These are phyloP conservation scores for Diplosphaera chodatii DNA, from an alignment of 139 green algal species.

Conservation along the genomic window DNA sequence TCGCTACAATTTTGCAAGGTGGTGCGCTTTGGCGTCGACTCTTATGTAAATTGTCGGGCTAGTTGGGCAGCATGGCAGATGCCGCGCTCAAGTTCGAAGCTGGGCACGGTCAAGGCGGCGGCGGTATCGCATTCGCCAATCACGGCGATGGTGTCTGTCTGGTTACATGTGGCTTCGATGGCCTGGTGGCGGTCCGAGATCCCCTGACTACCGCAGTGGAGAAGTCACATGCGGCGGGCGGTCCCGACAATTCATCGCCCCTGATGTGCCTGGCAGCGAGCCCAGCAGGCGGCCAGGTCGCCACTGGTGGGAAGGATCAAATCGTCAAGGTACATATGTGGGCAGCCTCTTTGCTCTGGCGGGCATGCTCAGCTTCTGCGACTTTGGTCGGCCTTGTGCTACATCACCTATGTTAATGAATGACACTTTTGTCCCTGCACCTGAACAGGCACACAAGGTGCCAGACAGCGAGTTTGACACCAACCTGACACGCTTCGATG, in stretches of 20 bases:
- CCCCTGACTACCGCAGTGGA: background rate
- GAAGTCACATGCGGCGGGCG: background rate
- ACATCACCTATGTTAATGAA: too few relatives aligned
- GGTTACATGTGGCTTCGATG: background rate
- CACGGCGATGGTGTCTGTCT: background rate
- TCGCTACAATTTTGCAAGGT: too few relatives aligned
- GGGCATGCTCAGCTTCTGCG: background rate
- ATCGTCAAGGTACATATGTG: conserved; percentile 37
- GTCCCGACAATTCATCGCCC: background rate
- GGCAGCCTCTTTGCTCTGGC: too few relatives aligned
- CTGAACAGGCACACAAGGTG: conserved; percentile 42
- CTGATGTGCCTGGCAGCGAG: conserved; percentile 20
- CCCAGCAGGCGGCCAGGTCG: conserved; percentile 25
- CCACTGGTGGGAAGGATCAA: conserved; percentile 37
- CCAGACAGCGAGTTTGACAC: conserved; percentile 34
- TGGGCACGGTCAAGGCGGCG: background rate
- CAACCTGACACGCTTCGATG: conserved; percentile 60
- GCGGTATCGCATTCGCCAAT: background rate
- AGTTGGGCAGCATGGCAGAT: too few relatives aligned
- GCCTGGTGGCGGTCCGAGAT: background rate
- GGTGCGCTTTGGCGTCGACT: too few relatives aligned
- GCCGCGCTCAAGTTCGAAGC: background rate
- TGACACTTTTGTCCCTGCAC: background rate
- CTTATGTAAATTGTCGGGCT: too few relatives aligned
- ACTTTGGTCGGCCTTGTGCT: too few relatives aligned